These are phyloP conservation scores for Colletotrichum theobromicola DNA, from an alignment of 2,329 filamentous ascomycete species.

Conservation along the genomic window DNA sequence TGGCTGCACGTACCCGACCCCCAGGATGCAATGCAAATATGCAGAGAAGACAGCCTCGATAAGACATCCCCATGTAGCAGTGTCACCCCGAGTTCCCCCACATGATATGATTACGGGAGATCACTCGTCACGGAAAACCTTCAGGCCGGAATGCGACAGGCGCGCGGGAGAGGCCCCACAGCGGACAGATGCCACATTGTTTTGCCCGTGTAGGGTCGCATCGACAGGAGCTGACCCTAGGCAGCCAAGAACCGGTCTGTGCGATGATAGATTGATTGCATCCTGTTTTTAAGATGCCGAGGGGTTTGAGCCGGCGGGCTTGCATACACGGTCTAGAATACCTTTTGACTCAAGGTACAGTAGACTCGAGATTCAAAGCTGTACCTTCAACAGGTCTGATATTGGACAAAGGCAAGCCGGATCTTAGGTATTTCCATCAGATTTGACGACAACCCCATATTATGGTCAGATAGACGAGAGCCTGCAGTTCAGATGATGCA, in stretches of 20 bases:
- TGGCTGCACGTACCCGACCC: not conserved
- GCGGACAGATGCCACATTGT: not conserved
- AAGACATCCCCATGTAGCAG: not conserved
- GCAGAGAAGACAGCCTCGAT: not conserved
- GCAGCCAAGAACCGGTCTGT: not conserved
- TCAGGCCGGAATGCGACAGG: not conserved
- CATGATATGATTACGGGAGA: not conserved
- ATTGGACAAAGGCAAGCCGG: accelerated
- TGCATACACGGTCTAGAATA: not conserved
- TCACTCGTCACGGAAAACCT: not conserved
- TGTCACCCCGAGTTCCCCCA: not conserved
- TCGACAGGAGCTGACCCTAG: not conserved
- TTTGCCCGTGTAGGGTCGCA: not conserved
- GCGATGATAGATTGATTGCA: not conserved
- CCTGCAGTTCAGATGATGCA: not conserved
- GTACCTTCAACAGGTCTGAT: not conserved
- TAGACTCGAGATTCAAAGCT: not conserved
- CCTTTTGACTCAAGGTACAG: not conserved
- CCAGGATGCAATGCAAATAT: not conserved
- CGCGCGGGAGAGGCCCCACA: not conserved
- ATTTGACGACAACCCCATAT: not conserved
- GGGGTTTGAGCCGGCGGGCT: not conserved
- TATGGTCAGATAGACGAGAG: not conserved
- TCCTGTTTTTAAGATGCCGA: not conserved
- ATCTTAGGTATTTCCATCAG: not conserved